Conservation (phyloP, 352 stramenopile genomes). For the Globisporangium echinulatum region DNA sequence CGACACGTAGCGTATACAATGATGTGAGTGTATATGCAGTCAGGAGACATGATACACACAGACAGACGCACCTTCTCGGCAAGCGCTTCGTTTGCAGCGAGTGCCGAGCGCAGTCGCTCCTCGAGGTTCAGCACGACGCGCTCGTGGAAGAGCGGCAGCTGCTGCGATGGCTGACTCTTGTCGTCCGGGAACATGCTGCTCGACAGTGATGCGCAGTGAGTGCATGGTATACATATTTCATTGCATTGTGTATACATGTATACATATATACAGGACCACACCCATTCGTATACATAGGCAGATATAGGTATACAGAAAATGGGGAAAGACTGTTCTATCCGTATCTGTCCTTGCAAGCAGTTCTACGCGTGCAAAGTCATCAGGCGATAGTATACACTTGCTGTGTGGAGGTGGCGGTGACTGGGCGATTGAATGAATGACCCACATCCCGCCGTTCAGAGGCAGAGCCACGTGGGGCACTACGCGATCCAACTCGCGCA, state of each 20-base stretch:
- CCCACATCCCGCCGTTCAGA: not conserved
- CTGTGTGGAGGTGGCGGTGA: conserved; percentile 16
- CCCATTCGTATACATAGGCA: too few species aligned
- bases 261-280: not conserved
- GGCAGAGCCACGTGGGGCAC: not conserved
- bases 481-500: too few species aligned
- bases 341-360: conserved; percentile 88
- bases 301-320: not conserved
- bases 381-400: conserved; percentile 48
- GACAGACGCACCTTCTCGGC: conserved; percentile 23
- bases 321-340: conserved; percentile 48
- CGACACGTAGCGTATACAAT: conserved; percentile 1
- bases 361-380: conserved; percentile 87
- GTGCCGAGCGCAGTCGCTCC: conserved; percentile 28
- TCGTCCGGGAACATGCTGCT: conserved; percentile 17
- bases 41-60: not conserved
- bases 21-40: not conserved
- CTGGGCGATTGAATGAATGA: too few species aligned
- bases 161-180: conserved; percentile 14
- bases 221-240: too few species aligned
- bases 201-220: not conserved
- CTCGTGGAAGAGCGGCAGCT: conserved; percentile 22
- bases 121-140: conserved; percentile 36
- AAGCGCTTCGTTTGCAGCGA: conserved; percentile 29
- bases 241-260: not conserved